Evolutionary conservation across 768 basidiomycete genomes (phyloP), one percentile per base, ranked within the genome.

Genomic region (Auricularia heimuer): DNA sequence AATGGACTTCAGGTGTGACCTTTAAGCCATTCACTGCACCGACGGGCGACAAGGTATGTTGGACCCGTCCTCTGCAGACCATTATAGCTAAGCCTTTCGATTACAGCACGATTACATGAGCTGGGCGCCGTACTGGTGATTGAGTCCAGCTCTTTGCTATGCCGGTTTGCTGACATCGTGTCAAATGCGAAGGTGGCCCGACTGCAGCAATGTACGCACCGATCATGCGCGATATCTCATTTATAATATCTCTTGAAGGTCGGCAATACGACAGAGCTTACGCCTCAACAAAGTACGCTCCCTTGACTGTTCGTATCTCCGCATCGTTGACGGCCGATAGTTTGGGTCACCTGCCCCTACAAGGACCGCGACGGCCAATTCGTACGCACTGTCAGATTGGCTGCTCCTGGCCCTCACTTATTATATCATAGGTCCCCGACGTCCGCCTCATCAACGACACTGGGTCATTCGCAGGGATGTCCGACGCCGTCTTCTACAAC

Each of bases 401-500:
- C 87, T 71, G n/a, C 45, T 47, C 45, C 12, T 12, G 12, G 12
- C 45, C 45, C 12, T 47, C 45, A n/a, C 45, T 47, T 47, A n/a
- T 47, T 47, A 12, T 12, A 12, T n/a, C 45, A 12, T 14, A 54
- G 54, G 54, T 60, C 24, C 86, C 87, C 1, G 87, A 88, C 67
- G 81, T 76, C 2, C 81, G 82, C 18, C 72, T 79, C 18, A 76
- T 88, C 65, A 79, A 85, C 72, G 73, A 85, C 67, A 79, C 82
- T 56, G 83, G 82, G 58, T 76, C 77, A 18, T 85, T 88, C 73
- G 77, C 81, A 54, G 77, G 76, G 63, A 71, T 88, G 67, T 77
- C 85, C 1, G 83, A 88, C 69, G 81, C 83, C 1, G 77, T 84
- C n/a, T 77, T 86, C 45, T 86, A 84, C 76, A 85, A 86, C 69